phyloP scores from a whole-genome alignment of 148 eudicot species.

The Silene uniflora region DNA sequence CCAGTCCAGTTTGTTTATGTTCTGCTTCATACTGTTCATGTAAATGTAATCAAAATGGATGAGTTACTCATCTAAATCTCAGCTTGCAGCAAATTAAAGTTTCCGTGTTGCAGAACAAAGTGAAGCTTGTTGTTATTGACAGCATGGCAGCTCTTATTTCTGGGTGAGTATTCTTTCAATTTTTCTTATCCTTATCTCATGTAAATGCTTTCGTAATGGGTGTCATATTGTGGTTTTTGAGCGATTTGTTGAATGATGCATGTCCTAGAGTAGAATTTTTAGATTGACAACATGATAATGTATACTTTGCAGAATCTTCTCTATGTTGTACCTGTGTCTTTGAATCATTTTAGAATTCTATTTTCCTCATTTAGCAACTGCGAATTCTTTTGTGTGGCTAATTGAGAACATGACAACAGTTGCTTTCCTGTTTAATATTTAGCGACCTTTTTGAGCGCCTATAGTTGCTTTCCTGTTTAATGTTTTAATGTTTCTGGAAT shows the following conservation, averaged over 20 bases:
- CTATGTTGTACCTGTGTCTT: not conserved
- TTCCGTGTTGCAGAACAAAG: slow-evolving; percentile 58
- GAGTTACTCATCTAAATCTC: slow-evolving; percentile 15
- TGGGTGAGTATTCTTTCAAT: slow-evolving; percentile 41
- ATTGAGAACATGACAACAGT: not conserved
- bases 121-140: slow-evolving; percentile 78
- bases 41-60: not conserved
- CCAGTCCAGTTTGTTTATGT: not conserved
- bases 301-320: not conserved
- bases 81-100: slow-evolving; percentile 88
- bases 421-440: not conserved
- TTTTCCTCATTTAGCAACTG: not conserved
- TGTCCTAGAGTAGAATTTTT: not conserved
- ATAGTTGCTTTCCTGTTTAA: not conserved
- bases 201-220: not conserved
- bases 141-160: slow-evolving; percentile 83
- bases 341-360: not conserved
- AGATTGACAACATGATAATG: not conserved
- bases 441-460: not conserved
- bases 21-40: not conserved
- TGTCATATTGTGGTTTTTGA: not conserved
- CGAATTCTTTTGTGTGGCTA: not conserved
- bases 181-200: not conserved
- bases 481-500: not conserved
- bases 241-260: not conserved